Base-by-base conservation (phyloP, 2,329 filamentous ascomycete species). In the Corinectria fuckeliana region DNA sequence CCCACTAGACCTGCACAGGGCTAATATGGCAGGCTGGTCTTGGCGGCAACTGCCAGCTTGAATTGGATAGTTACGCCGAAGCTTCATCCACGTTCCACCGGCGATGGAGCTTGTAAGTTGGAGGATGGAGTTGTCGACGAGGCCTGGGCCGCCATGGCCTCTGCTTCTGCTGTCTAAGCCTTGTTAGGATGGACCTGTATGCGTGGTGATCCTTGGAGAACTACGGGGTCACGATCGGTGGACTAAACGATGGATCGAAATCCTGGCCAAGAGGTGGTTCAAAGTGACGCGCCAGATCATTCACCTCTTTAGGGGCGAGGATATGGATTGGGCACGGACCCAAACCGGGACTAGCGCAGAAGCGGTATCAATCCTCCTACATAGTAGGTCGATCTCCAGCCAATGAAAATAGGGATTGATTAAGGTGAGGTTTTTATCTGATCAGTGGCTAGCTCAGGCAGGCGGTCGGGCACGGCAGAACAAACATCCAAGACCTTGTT, bases 341-440 rank as follows among this genome's bases (percentile, higher is more conserved):
- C n/a, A 16, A 10, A 39, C 23, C 23, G 18, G 30, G 56, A 20
- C 36, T 54, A 53, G 49, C 16, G 36, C 25, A 20, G 1, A n/a
- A 16, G 16, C 32, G 41, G 55, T 34, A 34, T 18, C 42, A 49
- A 42, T 49, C 49, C 32, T 9, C 14, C 28, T 45, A 41, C 42
- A 2, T 20, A 36, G 34, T 49, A 49, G 56, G 36, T 30, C 39
- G 50, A 54, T 54, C 26, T 52, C 20, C 26, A 41, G 44, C 58
- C 58, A 61, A 61, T 61, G 11, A 18, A 8, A 32, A 14, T 23
- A 18, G 4, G 7, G 23, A 20, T 14, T 50, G 42, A 34, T 39
- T 11, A 56, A 11, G 21, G 36, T 47, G 59, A 44, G 55, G 36
- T 21, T 45, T 58, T 61, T 61, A 61, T 61, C 59, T 58, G 59